Base-by-base conservation (phyloP, 2,329 filamentous ascomycete genomes). In the Apiospora pterosperma region DNA sequence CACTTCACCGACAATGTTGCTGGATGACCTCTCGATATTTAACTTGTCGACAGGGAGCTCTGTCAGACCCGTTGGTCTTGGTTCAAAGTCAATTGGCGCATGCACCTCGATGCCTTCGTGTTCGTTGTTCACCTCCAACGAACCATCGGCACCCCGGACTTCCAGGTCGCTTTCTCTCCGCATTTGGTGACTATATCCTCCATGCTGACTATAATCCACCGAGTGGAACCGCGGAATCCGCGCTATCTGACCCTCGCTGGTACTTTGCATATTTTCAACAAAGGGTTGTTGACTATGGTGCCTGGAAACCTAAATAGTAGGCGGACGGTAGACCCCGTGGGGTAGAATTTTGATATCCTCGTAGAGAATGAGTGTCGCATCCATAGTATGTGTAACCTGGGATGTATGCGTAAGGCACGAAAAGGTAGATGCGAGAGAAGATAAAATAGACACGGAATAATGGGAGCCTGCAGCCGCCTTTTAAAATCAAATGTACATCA, bases 91-190 rank as follows among this genome's bases (percentile, higher is more conserved):
- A 16, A 38, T 34, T 6, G 23, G 21, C 36, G 21, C n/a, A 21
- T 41, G 36, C 38, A 64, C 58, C 36, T 64, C 63, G 21, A 64
- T 52, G 5, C 63, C 63, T 34, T 61, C 63, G 31, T 64, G 25
- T 12, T 52, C 63, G 16, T 5, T 64, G 41, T 61, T 62, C n/a
- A 61, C 41, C 38, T 64, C 63, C 19, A 64, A 21, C 10, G 25
- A 59, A 19, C 38, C 41, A 34, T 52, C 63, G 25, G 10, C 42
- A 19, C 31, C 16, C 16, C 38, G 42, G 25, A 64, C 63, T 55
- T 64, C 58, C 21, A 62, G 23, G 23, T 48, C 41, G 12, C 36
- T 31, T n/a, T 55, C 63, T 12, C 19, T 62, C 21, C 8, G 19
- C n/a, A 36, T 48, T 4, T 5, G n/a, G n/a, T 38, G 12, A 7